Evolutionary conservation across 2,329 filamentous ascomycete genomes (phyloP).

Genomic region (Rutstroemia sp.): DNA sequence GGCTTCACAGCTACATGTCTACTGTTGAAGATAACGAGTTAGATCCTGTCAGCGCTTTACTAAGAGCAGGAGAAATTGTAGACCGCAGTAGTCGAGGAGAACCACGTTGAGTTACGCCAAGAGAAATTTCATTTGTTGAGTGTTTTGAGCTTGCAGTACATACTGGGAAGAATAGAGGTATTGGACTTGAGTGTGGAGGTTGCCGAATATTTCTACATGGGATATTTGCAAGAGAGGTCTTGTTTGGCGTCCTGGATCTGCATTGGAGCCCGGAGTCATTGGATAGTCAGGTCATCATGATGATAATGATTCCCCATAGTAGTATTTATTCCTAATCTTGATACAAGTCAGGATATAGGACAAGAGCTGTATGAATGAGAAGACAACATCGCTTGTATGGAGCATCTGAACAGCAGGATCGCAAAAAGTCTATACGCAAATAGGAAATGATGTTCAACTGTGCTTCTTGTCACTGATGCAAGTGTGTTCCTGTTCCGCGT

Average conservation of each 20-base stretch:
- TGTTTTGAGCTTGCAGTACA: not conserved
- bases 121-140: not conserved
- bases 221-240: constrained; percentile 1
- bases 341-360: constrained; percentile 5
- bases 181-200: not conserved
- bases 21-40: constrained; percentile 31
- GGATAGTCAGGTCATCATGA: constrained; percentile 2
- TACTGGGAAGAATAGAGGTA: not conserved
- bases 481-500: too few species aligned
- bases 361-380: constrained; percentile 2
- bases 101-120: not conserved
- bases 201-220: not conserved
- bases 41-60: constrained; percentile 52
- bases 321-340: constrained; percentile 1
- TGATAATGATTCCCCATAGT: not conserved
- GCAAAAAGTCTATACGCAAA: not conserved
- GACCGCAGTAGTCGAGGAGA: constrained; percentile 32
- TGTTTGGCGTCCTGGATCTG: constrained; percentile 5
- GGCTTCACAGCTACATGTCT: constrained; percentile 18
- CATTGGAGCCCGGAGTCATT: constrained; percentile 9
- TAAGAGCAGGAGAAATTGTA: constrained; percentile 53
- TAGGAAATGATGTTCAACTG: too few species aligned
- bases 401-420: not conserved
- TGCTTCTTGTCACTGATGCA: too few species aligned
- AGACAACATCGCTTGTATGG: not conserved